Evolutionary conservation across 495 filamentous ascomycete species (phyloP), one percentile per base, ranked within the genome.

Genomic region (Penicillium waksmanii): DNA sequence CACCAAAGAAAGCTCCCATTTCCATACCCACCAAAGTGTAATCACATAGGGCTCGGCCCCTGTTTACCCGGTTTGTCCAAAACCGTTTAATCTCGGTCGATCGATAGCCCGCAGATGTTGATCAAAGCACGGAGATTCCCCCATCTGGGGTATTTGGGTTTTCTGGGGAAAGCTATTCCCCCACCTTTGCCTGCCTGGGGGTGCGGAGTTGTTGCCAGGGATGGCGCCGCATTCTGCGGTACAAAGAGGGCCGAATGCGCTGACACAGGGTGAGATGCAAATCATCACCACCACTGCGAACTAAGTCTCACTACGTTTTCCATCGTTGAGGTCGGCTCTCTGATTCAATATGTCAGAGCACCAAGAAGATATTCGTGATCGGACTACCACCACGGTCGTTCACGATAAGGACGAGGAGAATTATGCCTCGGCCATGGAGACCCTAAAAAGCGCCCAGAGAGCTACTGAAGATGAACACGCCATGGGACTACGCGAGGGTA

Each of bases 281-380:
- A 10, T 9, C 15, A 54, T n/a, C 19, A 31, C 5, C 27, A 31
- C 27, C 27, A 31, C 27, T 31, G 27, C 27, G 27, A 31, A 31
- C 27, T 9, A 31, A 31, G 27, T 21, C 21, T 13, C 21, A 3
- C 10, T 13, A 21, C 12, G 11, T 34, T 38, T 13, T 38, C 36
- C 5, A 6, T 23, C 43, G 5, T 56, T 19, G 13, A 11, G 1
- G 5, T 5, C 17, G 36, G 33, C 15, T 25, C n/a, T 43, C 19
- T 27, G 19, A 43, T 31, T 9, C 51, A 43, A 51, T 17, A 65
- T 65, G 63, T 54, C 46, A 11, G 63, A 58, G 36, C 63, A 62
- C 35, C 63, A 61, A 19, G 63, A 65, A 40, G 63, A 65, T 40
- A 19, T 65, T 40, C 18, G n/a, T 8, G 55, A 65, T 36, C 44